Base-by-base conservation (phyloP, 345 rosid species). In the Streptanthus diversifolius region DNA sequence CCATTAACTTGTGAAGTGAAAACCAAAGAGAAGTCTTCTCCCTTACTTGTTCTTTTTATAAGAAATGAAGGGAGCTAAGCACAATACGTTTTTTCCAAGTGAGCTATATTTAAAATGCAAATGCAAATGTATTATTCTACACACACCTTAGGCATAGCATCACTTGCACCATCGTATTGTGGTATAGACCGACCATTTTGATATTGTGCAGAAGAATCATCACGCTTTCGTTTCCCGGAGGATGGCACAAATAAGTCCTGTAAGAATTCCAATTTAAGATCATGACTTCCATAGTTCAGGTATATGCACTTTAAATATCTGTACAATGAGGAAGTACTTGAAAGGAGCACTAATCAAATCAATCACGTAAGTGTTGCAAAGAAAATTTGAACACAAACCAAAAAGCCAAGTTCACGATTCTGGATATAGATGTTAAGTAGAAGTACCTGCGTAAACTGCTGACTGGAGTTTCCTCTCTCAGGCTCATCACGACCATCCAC, bases 161-260 rank as follows among this genome's bases (percentile, higher is more conserved):
- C 97, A 21, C 83, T 82, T 64, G 99, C 91, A 73, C 99, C 99
- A 85, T 95, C 97, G 66, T 85, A 96, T 82, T 95, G 99, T 25
- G 99, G 96, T 76, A 95, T 89, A 69, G 80, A 88, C 40, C 90
- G 88, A 80, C 98, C 93, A 83, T 85, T 90, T 40, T 83, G 86
- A 85, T 83, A 89, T 49, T 80, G 91, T 0, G 79, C 36, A 43
- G 89, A 62, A 49, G 89, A 76, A 66, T 91, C 99, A 47, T 89
- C 99, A 60, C 97, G 99, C 82, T 91, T 95, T 53, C 97, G 82
- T 78, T 95, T 95, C 73, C 96, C 97, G 55, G 95, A 63, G 66
- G 98, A 48, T 73, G 71, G 47, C 76, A 65, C 84, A 83, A 95
- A 88, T 85, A 95, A 88, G 81, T 95, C 95, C 99, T 95, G 86